Percentiles rank a stretch among this genome's conserved stretches.
Evolutionary conservation across 345 rosid species (phyloP).

Genomic region (Pelargonium nanum): DNA sequence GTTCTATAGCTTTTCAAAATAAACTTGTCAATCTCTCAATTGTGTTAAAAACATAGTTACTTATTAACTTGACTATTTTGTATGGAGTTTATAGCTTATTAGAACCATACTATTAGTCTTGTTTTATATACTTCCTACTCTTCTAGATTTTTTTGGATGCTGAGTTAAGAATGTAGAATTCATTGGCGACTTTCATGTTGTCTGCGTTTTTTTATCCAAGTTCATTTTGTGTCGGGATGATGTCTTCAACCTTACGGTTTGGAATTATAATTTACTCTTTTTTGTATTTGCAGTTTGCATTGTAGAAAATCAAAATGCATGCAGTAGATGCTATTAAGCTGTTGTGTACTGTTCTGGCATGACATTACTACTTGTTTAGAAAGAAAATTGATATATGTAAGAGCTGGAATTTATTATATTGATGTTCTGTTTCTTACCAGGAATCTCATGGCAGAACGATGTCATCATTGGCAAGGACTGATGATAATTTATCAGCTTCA

Average conservation of each 20-base stretch:
- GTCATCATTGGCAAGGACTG: slow-evolving; percentile 52
- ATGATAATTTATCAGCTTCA: slow-evolving; percentile 81
- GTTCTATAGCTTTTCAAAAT: background rate
- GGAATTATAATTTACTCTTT: no score
- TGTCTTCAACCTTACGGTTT: background rate
- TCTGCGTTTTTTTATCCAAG: background rate
- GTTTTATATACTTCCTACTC: no score
- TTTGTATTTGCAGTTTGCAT: no score
- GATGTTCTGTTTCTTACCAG: slow-evolving; percentile 25
- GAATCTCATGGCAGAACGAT: slow-evolving; percentile 67
- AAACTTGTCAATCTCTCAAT: background rate
- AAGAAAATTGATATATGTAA: background rate
- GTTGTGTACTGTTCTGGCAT: background rate
- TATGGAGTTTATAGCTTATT: no score
- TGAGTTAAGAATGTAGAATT: background rate
- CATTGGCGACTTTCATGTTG: background rate
- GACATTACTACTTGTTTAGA: background rate
- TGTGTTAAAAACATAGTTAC: no score
- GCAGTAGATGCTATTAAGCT: no score
- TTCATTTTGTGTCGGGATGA: background rate
- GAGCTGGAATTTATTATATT: background rate
- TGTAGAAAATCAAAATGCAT: no score
- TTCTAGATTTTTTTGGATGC: no score
- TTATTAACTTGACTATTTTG: no score
- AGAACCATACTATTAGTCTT: no score